phyloP scores from a whole-genome alignment of 2,329 filamentous ascomycete species.

The Penicillium vulpinum region DNA sequence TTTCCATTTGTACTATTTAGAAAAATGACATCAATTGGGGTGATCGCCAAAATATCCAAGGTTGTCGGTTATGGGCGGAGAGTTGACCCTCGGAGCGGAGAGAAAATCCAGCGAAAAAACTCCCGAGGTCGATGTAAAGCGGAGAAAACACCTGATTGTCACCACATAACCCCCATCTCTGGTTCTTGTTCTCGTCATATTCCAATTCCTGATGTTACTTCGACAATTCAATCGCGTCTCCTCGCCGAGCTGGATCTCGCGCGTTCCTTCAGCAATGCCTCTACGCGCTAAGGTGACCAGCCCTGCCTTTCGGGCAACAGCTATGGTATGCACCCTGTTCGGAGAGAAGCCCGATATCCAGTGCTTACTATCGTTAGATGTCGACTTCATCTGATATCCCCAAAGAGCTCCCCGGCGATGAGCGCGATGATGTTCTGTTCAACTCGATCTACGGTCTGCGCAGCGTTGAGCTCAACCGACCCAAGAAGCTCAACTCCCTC shows the following conservation, averaged over 20 bases:
- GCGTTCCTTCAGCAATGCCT: constrained; percentile 63
- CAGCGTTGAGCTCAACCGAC: constrained; percentile 90
- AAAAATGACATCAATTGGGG: background rate
- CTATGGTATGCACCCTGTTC: constrained; percentile 51
- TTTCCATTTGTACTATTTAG: background rate
- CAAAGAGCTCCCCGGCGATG: constrained; percentile 66
- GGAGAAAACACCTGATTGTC: constrained; percentile 32
- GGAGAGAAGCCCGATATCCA: background rate
- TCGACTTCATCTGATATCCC: constrained; percentile 36
- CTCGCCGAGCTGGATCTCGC: constrained; percentile 50
- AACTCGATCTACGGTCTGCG: constrained; percentile 84
- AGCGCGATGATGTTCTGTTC: constrained; percentile 90
- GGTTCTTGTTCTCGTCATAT: constrained; percentile 18
- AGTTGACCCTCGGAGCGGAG: constrained; percentile 25
- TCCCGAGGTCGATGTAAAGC: constrained; percentile 31
- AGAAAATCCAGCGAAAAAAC: constrained; percentile 30
- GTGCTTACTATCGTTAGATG: constrained; percentile 42
- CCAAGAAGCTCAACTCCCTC: constrained; percentile 86
- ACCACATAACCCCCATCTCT: constrained; percentile 17
- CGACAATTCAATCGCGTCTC: constrained; percentile 41
- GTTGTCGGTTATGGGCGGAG: constrained; percentile 20
- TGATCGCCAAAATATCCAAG: background rate
- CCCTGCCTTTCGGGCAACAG: constrained; percentile 55
- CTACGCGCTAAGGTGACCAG: constrained; percentile 72
- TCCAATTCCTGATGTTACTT: constrained; percentile 46